Evolutionary conservation across 2,329 filamentous ascomycete species (phyloP).

Genomic region (Elsinoe arachidis): DNA sequence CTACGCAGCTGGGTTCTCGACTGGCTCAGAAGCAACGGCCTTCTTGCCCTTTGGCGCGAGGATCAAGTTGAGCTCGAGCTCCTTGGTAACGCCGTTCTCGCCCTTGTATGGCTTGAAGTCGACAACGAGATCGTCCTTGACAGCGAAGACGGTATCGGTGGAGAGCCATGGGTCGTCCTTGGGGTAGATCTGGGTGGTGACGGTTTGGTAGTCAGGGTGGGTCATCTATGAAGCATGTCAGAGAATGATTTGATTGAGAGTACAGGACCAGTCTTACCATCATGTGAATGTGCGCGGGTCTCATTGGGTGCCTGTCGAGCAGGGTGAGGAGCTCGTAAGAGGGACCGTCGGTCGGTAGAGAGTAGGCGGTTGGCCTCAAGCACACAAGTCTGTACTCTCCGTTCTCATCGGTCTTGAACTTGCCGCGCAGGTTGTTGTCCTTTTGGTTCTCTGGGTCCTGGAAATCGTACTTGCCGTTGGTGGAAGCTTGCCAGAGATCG

Average conservation of each 20-base stretch:
- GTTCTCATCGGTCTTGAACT: conserved; percentile 62
- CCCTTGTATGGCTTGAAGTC: conserved; percentile 45
- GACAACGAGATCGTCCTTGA: conserved; percentile 52
- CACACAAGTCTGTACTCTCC: conserved; percentile 68
- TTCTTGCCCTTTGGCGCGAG: conserved; percentile 14
- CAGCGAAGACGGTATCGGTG: conserved; percentile 53
- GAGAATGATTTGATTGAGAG: conserved; percentile 9
- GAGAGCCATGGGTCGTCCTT: conserved; percentile 49
- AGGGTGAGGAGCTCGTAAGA: conserved; percentile 45
- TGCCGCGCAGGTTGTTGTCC: conserved; percentile 67
- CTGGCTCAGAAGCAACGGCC: conserved; percentile 1
- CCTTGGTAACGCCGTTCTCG: conserved; percentile 25
- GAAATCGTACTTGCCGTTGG: conserved; percentile 52
- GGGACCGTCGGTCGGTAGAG: conserved; percentile 56
- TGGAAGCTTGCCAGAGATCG: conserved; percentile 69
- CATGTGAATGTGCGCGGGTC: conserved; percentile 54
- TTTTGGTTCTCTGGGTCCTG: conserved; percentile 63
- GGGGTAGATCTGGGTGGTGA: conserved; percentile 52
- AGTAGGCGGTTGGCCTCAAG: conserved; percentile 65
- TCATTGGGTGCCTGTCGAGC: conserved; percentile 51
- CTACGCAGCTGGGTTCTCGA: not conserved
- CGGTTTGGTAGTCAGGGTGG: conserved; percentile 47
- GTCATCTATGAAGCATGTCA: conserved; percentile 25
- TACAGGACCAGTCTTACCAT: conserved; percentile 31
- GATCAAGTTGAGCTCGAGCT: conserved; percentile 15